Conservation (phyloP, 768 basidiomycete species). For the Podaxis rugospora region DNA sequence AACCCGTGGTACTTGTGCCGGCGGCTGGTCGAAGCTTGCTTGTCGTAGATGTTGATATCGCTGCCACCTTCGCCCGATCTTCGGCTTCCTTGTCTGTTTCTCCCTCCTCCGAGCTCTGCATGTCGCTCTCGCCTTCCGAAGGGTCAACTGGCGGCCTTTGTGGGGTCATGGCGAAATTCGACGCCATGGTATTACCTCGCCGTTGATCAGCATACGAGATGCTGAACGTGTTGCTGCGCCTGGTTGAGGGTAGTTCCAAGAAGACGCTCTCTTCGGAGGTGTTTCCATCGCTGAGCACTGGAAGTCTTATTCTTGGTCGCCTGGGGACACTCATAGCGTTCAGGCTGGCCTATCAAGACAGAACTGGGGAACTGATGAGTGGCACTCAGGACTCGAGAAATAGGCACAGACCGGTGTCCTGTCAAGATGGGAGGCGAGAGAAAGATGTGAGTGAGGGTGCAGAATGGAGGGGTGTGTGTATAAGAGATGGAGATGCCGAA, state of each 20-base stretch:
- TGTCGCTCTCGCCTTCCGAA: conserved; percentile 7
- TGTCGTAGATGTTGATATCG: background rate
- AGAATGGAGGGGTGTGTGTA: conserved; percentile 2
- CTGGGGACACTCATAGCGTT: conserved; percentile 29
- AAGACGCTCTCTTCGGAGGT: conserved; percentile 35
- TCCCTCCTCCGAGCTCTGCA: conserved; percentile 7
- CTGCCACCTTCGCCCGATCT: background rate
- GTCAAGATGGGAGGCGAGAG: conserved; percentile 6
- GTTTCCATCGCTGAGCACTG: conserved; percentile 1
- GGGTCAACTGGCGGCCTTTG: background rate
- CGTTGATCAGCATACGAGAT: conserved; percentile 46
- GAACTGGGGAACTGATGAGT: background rate
- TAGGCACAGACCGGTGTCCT: background rate
- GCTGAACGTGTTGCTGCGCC: conserved; percentile 50
- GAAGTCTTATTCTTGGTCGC: conserved; percentile 43
- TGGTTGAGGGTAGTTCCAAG: conserved; percentile 31
- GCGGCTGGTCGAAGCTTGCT: background rate
- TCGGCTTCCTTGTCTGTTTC: conserved; percentile 1
- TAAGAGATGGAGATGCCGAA: conserved; percentile 5
- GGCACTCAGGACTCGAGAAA: background rate
- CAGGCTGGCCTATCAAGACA: background rate
- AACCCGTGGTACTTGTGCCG: conserved; percentile 18
- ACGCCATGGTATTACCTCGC: conserved; percentile 22
- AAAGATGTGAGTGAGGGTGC: conserved; percentile 2
- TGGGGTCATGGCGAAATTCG: background rate